Percentiles rank a stretch among this genome's conserved stretches.
Conservation (phyloP, 2,329 filamentous ascomycete genomes). For the Hypoxylon sp. region DNA sequence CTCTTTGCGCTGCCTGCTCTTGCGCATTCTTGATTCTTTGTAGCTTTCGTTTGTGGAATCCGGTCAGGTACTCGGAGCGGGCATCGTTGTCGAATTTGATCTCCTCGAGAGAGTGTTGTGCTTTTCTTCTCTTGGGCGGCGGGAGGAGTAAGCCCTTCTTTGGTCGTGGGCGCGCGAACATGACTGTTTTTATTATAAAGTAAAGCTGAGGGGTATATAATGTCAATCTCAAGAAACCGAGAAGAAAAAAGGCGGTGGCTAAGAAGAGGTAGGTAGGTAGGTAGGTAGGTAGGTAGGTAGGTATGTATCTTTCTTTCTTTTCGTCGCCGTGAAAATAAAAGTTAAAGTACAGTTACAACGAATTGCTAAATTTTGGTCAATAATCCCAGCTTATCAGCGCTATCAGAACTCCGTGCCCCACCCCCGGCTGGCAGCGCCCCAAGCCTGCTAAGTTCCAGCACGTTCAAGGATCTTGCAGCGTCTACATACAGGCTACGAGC, state of each 20-base stretch:
- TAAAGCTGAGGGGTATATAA: too few species aligned
- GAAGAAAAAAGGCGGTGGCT: too few species aligned
- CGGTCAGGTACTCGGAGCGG: constrained; percentile 87
- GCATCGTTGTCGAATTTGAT: constrained; percentile 84
- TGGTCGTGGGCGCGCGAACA: constrained; percentile 66
- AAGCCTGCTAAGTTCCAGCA: constrained; percentile 20
- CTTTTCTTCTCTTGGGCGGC: constrained; percentile 73
- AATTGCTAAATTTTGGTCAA: constrained; percentile 5
- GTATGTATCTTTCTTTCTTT: too few species aligned
- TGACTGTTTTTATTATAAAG: too few species aligned
- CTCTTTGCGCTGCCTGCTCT: constrained; percentile 79
- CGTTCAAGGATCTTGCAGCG: constrained; percentile 19
- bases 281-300: too few species aligned
- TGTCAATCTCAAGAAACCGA: too few species aligned
- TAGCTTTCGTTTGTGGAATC: constrained; percentile 95
- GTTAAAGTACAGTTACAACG: too few species aligned
- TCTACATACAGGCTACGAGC: constrained; percentile 13
- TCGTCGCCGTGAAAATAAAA: too few species aligned
- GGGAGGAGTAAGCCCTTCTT: constrained; percentile 67
- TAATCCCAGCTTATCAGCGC: constrained; percentile 3
- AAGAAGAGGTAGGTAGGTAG: too few species aligned
- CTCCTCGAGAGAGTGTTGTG: constrained; percentile 71
- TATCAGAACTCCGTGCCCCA: constrained; percentile 11
- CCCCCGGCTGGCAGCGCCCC: constrained; percentile 8
- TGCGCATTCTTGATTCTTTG: constrained; percentile 86